Base-by-base conservation (phyloP, 2,329 filamentous ascomycete genomes). In the Orbilia brochopaga region DNA sequence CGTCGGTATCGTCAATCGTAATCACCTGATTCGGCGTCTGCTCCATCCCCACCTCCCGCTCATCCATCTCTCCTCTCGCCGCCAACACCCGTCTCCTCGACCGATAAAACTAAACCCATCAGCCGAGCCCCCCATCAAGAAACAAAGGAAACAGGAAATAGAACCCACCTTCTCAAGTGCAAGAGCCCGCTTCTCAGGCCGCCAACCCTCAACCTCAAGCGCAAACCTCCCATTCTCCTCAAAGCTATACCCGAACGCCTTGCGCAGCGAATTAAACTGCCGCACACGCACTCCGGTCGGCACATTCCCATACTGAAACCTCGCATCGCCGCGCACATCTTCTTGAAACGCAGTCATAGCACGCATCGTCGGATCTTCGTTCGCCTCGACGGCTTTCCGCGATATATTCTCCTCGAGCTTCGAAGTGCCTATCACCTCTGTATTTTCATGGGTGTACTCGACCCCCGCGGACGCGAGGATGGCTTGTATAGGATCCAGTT, bases 371-470 rank as follows among this genome's bases (percentile, higher is more conserved):
- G n/a, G 77, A 61, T 84, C 81, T 65, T 83, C 83, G 2, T 82
- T 83, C 0, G 82, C 82, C 77, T 88, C 83, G 77, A 89, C 87
- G 2, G 93, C 94, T 46, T 86, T 87, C 19, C 88, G 87, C 51
- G 90, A 92, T 3, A 99, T 85, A 65, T 88, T 86, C 74, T 90
- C 89, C 80, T 99, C 94, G n/a, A 97, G 85, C 75, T 89, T 91
- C n/a, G 90, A 94, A 0, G 91, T 89, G 10, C 94, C 94, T 64
- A 99, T 86, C 13, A 99, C 92, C 79, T 99, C 92, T 0, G 90
- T 91, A 78, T 99, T 99, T 76, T 97, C 90, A 78, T 99, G 94
- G 0, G 92, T 96, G 79, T 99, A 99, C 77, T 94, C 88, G 0
- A 99, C 92, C 1, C 94, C 94, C 0, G 90, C 92, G 6, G 88